phyloP scores from a whole-genome alignment of 495 filamentous ascomycete species.

The Penicillium pancosmium region DNA sequence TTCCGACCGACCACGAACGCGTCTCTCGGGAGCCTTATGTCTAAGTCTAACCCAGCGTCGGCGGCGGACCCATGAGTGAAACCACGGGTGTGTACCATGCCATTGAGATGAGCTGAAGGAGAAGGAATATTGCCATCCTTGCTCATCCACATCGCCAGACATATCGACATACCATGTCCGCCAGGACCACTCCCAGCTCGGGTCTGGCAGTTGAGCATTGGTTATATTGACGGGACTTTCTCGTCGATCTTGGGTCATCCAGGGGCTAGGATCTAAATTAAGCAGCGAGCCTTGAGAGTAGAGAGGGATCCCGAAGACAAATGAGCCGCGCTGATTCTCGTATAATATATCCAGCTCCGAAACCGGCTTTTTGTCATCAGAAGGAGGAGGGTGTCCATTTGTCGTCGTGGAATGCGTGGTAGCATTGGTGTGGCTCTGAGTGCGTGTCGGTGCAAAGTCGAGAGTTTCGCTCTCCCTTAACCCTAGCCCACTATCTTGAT shows the following conservation, averaged over 20 bases:
- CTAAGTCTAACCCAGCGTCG: slow-evolving; percentile 86
- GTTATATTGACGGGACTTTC: slow-evolving; percentile 82
- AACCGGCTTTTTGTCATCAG: slow-evolving; percentile 11
- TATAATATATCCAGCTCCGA: slow-evolving; percentile 85
- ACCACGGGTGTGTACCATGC: slow-evolving; percentile 92
- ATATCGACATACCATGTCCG: slow-evolving; percentile 92
- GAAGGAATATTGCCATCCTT: slow-evolving; percentile 95
- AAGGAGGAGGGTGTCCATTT: slow-evolving; percentile 19
- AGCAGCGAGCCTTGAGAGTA: slow-evolving; percentile 87
- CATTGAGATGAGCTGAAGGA: slow-evolving; percentile 81
- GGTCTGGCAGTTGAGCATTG: slow-evolving; percentile 91
- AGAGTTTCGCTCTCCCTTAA: slow-evolving; percentile 15
- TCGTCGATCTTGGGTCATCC: slow-evolving; percentile 76
- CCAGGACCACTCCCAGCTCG: slow-evolving; percentile 97
- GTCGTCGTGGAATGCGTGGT: slow-evolving; percentile 21
- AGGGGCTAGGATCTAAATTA: slow-evolving; percentile 81
- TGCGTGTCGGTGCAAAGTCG: slow-evolving; percentile 22
- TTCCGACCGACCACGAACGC: slow-evolving; percentile 29
- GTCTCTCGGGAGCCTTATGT: slow-evolving; percentile 52
- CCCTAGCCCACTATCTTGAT: slow-evolving; percentile 17
- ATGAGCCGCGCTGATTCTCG: slow-evolving; percentile 87
- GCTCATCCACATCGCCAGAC: slow-evolving; percentile 82
- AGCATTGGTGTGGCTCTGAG: slow-evolving; percentile 26
- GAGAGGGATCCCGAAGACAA: slow-evolving; percentile 84
- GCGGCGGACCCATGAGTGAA: slow-evolving; percentile 86